Base-by-base conservation (phyloP, 306 rosid species). In the barrel medic (Medicago truncatula) region DNA sequence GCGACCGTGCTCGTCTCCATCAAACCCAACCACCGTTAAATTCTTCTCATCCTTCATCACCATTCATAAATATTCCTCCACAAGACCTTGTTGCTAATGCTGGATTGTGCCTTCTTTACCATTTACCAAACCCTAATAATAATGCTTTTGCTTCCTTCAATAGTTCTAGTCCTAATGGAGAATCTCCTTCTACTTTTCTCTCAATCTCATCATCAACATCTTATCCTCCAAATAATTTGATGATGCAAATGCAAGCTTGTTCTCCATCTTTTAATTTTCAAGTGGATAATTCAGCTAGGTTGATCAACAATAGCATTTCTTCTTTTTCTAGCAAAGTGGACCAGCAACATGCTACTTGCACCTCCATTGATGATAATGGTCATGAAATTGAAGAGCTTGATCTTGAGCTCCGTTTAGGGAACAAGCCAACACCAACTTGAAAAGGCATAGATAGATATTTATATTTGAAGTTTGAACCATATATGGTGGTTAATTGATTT, bases 1-100 rank as follows among this genome's bases (percentile, higher is more conserved):
- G 97, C 0, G 98, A 94, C 92, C 94, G 98, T 0, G 98, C 97
- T 0, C 93, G 95, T 6, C 98, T 94, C 78, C 91, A 88, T 81
- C 97, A 86, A 62, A 34, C 75, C 0, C 87, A 76, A 4, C 20
- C 5, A 67, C 18, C 52, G 12, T 4, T 12, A 18, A 64, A 62
- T 14, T 18, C 69, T 0, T 36, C 68, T 34, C 44, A 14, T 38
- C 12, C 47, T 38, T 63, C 68, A 15, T 13, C 63, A 16, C 89
- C 71, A 2, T 72, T 81, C 81, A 56, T 88, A 36, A 76, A 81
- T 20, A 82, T 91, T 71, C 97, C 97, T 23, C 15, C 86, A 43
- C 95, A 82, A 40, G 91, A 93, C 5, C 88, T 86, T 47, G 79
- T 80, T 65, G 64, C 87, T 16, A 83, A 79, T 73, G 85, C 87